Conservation (phyloP, 2,329 filamentous ascomycete genomes). For the Cladophialophora psammophila region DNA sequence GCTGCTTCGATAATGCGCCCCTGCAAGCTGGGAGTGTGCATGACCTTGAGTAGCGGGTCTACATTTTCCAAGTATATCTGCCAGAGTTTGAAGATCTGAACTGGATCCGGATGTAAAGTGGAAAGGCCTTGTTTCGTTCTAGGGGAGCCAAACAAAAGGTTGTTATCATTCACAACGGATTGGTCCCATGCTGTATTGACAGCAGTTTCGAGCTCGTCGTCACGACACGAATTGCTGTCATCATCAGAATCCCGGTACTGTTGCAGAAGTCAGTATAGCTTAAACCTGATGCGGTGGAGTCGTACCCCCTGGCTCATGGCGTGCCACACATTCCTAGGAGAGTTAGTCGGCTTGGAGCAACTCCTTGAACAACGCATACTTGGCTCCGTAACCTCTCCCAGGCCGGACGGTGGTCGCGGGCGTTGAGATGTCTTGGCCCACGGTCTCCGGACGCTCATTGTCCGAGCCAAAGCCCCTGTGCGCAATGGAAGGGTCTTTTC, state of each 20-base stretch:
- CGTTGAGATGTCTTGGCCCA: constrained; percentile 36
- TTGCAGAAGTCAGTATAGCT: constrained; percentile 38
- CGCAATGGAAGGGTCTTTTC: constrained; percentile 34
- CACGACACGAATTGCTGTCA: constrained; percentile 45
- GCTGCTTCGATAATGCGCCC: constrained; percentile 68
- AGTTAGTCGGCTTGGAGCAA: constrained; percentile 38
- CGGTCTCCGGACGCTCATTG: background rate
- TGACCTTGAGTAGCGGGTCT: constrained; percentile 72
- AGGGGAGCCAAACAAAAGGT: constrained; percentile 62
- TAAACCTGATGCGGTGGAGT: constrained; percentile 4
- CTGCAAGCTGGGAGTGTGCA: constrained; percentile 71
- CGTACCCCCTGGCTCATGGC: constrained; percentile 55
- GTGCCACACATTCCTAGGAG: constrained; percentile 56
- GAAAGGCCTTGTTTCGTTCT: constrained; percentile 54
- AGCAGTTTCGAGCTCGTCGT: constrained; percentile 47
- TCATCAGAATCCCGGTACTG: constrained; percentile 41
- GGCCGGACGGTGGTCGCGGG: constrained; percentile 40
- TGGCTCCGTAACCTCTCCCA: constrained; percentile 43
- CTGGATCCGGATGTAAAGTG: constrained; percentile 52
- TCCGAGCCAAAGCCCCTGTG: constrained; percentile 39
- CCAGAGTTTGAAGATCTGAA: constrained; percentile 64
- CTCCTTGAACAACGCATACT: constrained; percentile 41
- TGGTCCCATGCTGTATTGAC: constrained; percentile 59
- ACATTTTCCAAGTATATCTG: constrained; percentile 75
- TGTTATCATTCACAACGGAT: constrained; percentile 52